These are phyloP conservation scores for Ganoderma resinaceum DNA, from an alignment of 1,284 basidiomycete species.

Conservation along the genomic window DNA sequence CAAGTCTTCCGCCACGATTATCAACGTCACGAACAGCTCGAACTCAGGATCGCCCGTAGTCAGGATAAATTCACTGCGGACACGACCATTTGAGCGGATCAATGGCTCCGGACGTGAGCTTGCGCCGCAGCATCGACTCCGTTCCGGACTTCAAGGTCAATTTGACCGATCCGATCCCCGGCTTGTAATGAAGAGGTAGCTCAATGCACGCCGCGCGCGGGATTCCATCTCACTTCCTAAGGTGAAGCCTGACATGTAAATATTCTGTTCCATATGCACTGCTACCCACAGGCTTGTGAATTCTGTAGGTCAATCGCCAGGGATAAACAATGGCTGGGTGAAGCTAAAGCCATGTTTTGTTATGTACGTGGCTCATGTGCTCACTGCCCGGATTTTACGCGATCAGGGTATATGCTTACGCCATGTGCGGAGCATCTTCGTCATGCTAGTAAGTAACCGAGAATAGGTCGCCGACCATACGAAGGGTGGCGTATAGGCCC, in stretches of 20 bases:
- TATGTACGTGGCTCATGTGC: neutral
- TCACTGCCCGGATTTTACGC: neutral
- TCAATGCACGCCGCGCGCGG: neutral
- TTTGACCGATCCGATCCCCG: neutral
- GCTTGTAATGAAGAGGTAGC: neutral
- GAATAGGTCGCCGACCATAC: neutral
- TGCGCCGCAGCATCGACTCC: neutral
- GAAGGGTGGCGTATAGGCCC: neutral
- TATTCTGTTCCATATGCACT: neutral
- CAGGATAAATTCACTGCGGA: neutral
- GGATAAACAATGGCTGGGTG: neutral
- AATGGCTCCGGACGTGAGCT: neutral
- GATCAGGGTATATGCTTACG: neutral
- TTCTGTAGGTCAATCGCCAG: neutral
- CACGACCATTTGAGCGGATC: neutral
- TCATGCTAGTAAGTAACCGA: neutral
- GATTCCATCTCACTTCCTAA: neutral
- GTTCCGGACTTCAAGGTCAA: neutral
- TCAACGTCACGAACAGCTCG: neutral
- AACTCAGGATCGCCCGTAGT: neutral
- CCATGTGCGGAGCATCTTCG: neutral
- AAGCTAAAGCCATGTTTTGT: neutral
- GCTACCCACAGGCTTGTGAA: neutral
- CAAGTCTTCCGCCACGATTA: neutral
- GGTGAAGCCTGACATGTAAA: neutral